These are phyloP conservation scores for Calonectria pseudoreteaudii DNA, from an alignment of 2,329 filamentous ascomycete genomes.

Conservation along the genomic window DNA sequence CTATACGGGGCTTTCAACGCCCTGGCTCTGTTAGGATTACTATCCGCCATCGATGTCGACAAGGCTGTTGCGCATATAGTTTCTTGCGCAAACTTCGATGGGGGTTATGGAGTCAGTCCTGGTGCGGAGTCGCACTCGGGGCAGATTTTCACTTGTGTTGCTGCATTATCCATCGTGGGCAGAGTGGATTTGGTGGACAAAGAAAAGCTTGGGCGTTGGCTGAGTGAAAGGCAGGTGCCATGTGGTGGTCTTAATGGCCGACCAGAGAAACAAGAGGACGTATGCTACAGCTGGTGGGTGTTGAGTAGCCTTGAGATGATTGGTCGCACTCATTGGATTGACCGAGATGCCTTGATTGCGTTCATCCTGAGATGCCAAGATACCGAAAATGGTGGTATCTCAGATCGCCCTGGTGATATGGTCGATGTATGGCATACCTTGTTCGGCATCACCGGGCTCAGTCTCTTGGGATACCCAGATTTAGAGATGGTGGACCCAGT, in stretches of 20 bases:
- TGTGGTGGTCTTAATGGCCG: slow-evolving; percentile 92
- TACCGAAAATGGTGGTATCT: slow-evolving; percentile 82
- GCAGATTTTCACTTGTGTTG: slow-evolving; percentile 95
- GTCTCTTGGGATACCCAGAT: slow-evolving; percentile 81
- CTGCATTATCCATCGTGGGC: slow-evolving; percentile 84
- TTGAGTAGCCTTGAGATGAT: slow-evolving; percentile 93
- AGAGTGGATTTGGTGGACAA: slow-evolving; percentile 84
- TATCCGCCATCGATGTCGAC: slow-evolving; percentile 80
- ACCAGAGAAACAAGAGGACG: slow-evolving; percentile 95
- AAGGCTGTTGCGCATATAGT: slow-evolving; percentile 84
- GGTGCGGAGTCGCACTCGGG: slow-evolving; percentile 95
- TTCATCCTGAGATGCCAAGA: slow-evolving; percentile 96
- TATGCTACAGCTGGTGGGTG: slow-evolving; percentile 99
- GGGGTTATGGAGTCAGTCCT: slow-evolving; percentile 89
- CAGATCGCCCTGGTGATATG: slow-evolving; percentile 92
- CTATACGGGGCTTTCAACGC: slow-evolving; percentile 92
- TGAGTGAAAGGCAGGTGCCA: slow-evolving; percentile 91
- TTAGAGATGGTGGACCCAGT: slow-evolving; percentile 86
- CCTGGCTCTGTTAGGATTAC: slow-evolving; percentile 82
- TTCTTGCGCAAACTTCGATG: slow-evolving; percentile 92
- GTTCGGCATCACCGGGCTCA: slow-evolving; percentile 90
- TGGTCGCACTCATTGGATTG: slow-evolving; percentile 90
- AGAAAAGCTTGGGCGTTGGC: slow-evolving; percentile 87
- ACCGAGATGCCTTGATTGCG: slow-evolving; percentile 78
- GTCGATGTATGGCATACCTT: slow-evolving; percentile 97